Evolutionary conservation across 768 basidiomycete species (phyloP), one percentile per base, ranked within the genome.

Genomic region (Leccinum arenicola): DNA sequence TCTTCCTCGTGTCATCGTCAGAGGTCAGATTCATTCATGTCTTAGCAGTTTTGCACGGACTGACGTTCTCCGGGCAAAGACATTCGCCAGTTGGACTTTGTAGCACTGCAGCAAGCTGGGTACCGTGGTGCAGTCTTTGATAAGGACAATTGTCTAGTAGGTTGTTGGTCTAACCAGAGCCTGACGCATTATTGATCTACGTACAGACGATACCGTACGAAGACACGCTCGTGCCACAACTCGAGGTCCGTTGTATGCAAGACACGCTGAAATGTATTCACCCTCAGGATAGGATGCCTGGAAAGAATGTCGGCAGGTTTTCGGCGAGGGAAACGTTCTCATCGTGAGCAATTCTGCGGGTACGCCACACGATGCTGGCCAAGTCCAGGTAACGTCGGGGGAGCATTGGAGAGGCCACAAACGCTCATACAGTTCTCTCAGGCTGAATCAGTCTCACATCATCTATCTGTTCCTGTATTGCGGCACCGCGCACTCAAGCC

Each of bases 311-410:
- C 76, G 84, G 48, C 72, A 80, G 47, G 80, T 82, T 0, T 98
- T 98, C 65, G 91, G 91, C 0, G 79, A 85, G 25, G 81, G 80
- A 1, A 89, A 93, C 60, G 83, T 99, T 6, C 76, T 99, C 61
- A 84, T 98, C 50, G 95, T 98, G 35, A 93, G 91, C 72, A 99
- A 99, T 70, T 95, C 95, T 19, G 93, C 93, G 0, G 95, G 96
- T 2, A 90, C 92, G 25, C 81, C 77, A 57, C 80, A 86, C 57
- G 92, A 93, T 62, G 77, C 87, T 0, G 89, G 87, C 19, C 85
- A 85, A 14, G 82, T 98, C 49, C 91, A 95, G 74, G 95, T 93
- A 63, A 65, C 82, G 78, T 52, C 27, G 3, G 4, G 0, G 7
- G 10, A 21, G 47, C 27, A 43, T 11, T 14, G 17, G 10, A 8